Evolutionary conservation across 176 grass and related monocot genomes (phyloP).

Genomic region (Otatea glauca): DNA sequence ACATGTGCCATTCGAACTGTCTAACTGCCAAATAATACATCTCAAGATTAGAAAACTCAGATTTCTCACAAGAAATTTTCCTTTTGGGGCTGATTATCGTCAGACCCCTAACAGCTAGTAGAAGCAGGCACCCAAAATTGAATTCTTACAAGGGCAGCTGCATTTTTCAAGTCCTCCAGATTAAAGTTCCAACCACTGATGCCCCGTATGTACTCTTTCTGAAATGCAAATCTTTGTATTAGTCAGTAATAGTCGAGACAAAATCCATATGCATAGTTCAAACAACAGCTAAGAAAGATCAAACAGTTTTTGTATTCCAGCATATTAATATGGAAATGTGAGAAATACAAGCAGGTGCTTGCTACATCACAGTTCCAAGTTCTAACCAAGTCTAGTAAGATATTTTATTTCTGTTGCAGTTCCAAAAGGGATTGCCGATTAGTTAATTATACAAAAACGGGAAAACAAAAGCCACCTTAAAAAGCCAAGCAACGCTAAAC

Average conservation of each 20-base stretch:
- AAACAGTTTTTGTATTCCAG: constrained; percentile 10
- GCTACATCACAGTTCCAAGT: constrained; percentile 36
- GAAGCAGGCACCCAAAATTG: constrained; percentile 7
- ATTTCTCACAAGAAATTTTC: constrained; percentile 5
- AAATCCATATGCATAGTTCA: constrained; percentile 29
- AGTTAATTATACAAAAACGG: constrained; percentile 30
- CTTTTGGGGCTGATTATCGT: constrained; percentile 6
- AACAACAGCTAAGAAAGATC: constrained; percentile 14
- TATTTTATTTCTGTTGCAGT: neutral
- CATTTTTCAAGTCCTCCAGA: constrained; percentile 93
- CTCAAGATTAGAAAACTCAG: constrained; percentile 41
- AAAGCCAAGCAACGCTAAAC: neutral
- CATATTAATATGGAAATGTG: neutral
- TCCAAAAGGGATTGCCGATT: neutral
- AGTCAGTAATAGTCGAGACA: constrained; percentile 17
- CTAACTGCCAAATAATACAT: constrained; percentile 70
- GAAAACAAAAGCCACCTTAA: neutral
- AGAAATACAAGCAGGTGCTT: neutral
- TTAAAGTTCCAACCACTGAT: constrained; percentile 99
- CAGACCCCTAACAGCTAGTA: constrained; percentile 22
- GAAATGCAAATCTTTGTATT: constrained; percentile 45
- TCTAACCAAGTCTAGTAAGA: constrained; percentile 18
- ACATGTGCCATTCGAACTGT: constrained; percentile 63
- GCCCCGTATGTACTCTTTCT: constrained; percentile 95
- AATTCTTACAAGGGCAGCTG: constrained; percentile 86